Evolutionary conservation across 495 filamentous ascomycete species (phyloP), one percentile per base, ranked within the genome.

Genomic region (Podospora fimiseda): DNA sequence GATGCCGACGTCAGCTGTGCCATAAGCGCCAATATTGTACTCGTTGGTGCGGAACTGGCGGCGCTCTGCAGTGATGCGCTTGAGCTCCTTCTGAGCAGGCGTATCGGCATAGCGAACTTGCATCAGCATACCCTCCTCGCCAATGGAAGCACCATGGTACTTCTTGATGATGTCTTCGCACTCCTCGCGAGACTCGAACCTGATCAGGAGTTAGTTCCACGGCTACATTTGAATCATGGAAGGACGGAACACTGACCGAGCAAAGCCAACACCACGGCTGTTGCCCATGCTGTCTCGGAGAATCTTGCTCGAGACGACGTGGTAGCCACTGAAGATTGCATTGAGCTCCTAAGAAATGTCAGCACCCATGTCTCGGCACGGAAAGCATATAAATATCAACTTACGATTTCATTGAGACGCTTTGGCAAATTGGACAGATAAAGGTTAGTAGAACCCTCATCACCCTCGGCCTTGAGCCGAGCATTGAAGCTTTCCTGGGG

Each of bases 101-200:
- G 94, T 97, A 66, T 99, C 93, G 47, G 93, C 92, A 66, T 93
- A 97, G 48, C 93, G 92, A 59, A 99, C 86, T 70, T 96, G 88
- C 64, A 99, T 80, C 50, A 87, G 79, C 33, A 90, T 79, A 24
- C 80, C 79, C 60, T 91, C 84, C 38, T 85, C 82, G 47, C 83
- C 84, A 58, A 86, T 77, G 44, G 77, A 79, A 23, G 75, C 62
- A 44, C 87, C 88, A 70, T 95, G 86, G 70, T 87, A 99, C 37
- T 88, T 84, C 52, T 72, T 69, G 68, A 99, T 85, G 50, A 97
- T 81, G 49, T 85, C 80, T 57, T 96, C 89, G 52, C 93, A 96
- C 50, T 89, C 79, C 0, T 92, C 86, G 30, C 89, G 93, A 52
- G 74, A 79, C 63, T 95, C 89, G 61, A 99, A 99, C 1, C 88